These are phyloP conservation scores for Desmodesmus armatus DNA, from an alignment of 139 green algal genomes.

Conservation along the genomic window DNA sequence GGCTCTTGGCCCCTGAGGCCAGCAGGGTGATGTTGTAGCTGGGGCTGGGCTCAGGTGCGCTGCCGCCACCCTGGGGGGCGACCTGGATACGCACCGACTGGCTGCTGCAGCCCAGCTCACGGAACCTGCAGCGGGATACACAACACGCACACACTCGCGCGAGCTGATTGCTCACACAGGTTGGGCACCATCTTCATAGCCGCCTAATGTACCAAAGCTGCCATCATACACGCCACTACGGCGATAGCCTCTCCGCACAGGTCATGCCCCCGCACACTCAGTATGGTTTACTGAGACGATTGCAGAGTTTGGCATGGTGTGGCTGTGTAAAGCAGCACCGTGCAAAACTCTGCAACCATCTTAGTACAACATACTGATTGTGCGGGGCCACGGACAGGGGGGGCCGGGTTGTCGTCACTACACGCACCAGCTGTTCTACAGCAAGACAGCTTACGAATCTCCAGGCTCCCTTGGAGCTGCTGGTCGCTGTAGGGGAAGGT, in stretches of 20 bases:
- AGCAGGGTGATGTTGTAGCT: conserved; percentile 49
- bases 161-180: neutral
- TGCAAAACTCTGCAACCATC: no score
- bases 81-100: neutral
- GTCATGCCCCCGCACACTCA: neutral
- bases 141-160: neutral
- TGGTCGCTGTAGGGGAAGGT: no score
- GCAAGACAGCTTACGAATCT: no score
- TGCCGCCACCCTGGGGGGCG: neutral
- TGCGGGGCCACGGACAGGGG: no score
- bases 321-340: no score
- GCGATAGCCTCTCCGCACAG: neutral
- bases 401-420: no score
- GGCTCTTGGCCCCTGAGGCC: conserved; percentile 31
- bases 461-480: no score
- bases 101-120: conserved; percentile 50
- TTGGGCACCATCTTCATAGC: no score
- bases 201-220: no score
- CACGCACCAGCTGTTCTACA: no score
- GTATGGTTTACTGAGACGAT: neutral
- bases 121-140: conserved; percentile 45
- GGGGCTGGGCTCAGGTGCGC: neutral
- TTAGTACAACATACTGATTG: no score
- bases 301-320: neutral
- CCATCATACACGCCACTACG: neutral